Base-by-base conservation (phyloP, 306 rosid species). In the Astragalus membranaceus region DNA sequence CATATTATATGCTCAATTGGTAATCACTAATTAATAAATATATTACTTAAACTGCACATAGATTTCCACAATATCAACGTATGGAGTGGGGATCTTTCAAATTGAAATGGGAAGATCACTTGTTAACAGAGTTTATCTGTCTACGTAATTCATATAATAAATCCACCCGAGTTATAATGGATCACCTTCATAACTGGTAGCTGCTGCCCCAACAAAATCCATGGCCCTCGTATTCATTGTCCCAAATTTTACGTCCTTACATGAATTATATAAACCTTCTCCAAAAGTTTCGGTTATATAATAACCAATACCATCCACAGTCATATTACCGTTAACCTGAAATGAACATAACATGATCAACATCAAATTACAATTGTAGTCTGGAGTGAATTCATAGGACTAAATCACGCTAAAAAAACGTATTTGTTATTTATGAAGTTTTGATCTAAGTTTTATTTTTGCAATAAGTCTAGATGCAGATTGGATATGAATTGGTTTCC, bases 221-320 rank as follows among this genome's bases (percentile, higher is more conserved):
- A 93, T 82, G 67, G 98, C 98, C 82, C 88, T 79, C 10, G 98
- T 93, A 80, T 93, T 93, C 98, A 93, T 93, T 13, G 98, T 93
- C 69, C 98, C 98, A 81, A 93, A 93, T 81, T 93, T 93, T 16
- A 93, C 98, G 57, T 93, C 98, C 86, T 90, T 87, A 86, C 98
- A 93, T 12, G 97, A 85, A 65, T 78, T 52, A 60, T 79, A 93
- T 46, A 93, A 87, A 47, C 85, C 97, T 70, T 88, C 79, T 39
- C 96, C 98, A 80, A 90, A 90, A 58, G 73, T 81, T 73, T 84
- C 78, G 42, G 88, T 64, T 26, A 87, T 29, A 48, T 48, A 88
- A 74, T 72, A 90, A 74, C 90, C 97, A 79, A 93, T 90, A 51
- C 89, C 94, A 74, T 93, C 98, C 32, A 88, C 97, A 42, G 98